Conservation (phyloP, 495 filamentous ascomycete species). For the Neurospora sp. region DNA sequence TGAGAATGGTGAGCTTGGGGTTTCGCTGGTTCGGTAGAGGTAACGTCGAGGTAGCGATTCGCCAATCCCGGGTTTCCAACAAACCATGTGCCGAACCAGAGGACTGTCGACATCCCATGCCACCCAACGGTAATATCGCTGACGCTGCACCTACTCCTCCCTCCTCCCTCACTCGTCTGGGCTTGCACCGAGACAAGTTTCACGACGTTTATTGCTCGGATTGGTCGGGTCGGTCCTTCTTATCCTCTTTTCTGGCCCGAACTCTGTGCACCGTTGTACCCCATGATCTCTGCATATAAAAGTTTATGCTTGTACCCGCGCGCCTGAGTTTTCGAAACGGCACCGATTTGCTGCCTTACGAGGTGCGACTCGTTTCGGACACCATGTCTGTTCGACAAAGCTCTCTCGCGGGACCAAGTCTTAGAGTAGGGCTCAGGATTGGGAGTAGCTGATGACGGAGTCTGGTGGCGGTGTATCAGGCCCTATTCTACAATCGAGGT, state of each 20-base stretch:
- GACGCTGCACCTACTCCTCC: background rate
- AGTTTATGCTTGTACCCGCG: background rate
- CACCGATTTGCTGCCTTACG: background rate
- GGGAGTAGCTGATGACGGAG: background rate
- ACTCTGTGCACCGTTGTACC: background rate
- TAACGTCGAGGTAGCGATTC: background rate
- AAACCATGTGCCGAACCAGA: background rate
- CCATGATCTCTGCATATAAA: background rate
- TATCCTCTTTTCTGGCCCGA: background rate
- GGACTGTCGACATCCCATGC: background rate
- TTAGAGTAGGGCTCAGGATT: background rate
- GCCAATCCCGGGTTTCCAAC: background rate
- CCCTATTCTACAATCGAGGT: background rate
- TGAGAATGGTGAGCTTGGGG: background rate
- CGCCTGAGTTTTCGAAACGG: background rate
- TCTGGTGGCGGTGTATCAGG: background rate
- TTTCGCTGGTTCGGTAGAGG: background rate
- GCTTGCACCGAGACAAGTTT: background rate
- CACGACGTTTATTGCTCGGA: background rate
- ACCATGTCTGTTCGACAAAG: background rate
- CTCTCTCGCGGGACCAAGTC: background rate
- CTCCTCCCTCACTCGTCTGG: background rate
- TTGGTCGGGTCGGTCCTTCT: background rate
- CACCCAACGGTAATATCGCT: background rate
- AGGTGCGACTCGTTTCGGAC: background rate